A percentile compares a stretch with the other conserved stretches of the same genome.
Conservation (phyloP, 371 early-diverging fungal genomes). For the Rhizomucor pusillus region DNA sequence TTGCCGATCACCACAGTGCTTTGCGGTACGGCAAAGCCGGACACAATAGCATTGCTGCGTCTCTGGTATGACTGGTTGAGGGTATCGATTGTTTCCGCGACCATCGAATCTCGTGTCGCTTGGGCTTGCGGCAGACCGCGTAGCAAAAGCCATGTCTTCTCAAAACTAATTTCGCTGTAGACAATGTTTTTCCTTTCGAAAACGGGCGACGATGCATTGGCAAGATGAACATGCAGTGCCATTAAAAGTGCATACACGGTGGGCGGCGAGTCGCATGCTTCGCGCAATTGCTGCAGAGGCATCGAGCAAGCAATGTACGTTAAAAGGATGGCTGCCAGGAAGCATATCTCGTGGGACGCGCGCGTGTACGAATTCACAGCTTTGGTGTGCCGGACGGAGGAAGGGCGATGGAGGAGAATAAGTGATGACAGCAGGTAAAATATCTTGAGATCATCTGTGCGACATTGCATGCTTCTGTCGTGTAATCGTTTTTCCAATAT, state of each 20-base stretch:
- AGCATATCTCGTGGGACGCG: conserved; percentile 36
- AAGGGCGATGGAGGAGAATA: conserved; percentile 2
- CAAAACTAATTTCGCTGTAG: conserved; percentile 18
- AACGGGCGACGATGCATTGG: conserved; percentile 23
- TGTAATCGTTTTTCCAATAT: no score
- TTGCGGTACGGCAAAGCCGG: no score
- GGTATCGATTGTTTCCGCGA: no score
- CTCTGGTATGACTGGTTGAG: no score
- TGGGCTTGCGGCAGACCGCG: no score
- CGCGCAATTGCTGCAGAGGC: conserved; percentile 17
- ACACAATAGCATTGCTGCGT: no score
- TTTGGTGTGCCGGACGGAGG: not conserved
- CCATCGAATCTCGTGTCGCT: no score
- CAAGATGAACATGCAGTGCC: conserved; percentile 39
- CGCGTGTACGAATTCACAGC: not conserved
- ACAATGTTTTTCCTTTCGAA: conserved; percentile 18
- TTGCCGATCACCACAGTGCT: no score
- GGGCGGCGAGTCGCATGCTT: conserved; percentile 36
- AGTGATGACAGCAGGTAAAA: conserved; percentile 6
- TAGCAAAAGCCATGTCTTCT: not conserved
- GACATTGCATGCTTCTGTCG: no score
- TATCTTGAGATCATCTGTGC: no score
- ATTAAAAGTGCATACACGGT: conserved; percentile 31
- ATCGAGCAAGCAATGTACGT: conserved; percentile 27
- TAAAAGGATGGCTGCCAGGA: conserved; percentile 32